A percentile compares a stretch with the other conserved stretches of the same genome.
Evolutionary conservation across 352 stramenopile species (phyloP).

Genomic region (Phytophthora cryptogea): DNA sequence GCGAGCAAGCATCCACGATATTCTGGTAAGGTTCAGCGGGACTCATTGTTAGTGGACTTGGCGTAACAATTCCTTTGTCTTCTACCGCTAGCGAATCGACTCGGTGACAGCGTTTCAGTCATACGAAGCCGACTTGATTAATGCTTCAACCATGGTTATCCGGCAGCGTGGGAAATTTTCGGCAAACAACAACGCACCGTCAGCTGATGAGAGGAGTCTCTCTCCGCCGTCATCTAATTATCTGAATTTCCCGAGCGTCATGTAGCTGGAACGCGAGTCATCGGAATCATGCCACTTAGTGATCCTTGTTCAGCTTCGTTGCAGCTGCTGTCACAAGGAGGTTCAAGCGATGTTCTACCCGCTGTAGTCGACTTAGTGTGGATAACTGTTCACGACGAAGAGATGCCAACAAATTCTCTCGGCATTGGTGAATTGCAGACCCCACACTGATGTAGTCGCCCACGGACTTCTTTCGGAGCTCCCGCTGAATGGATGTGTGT

Average conservation of each 20-base stretch:
- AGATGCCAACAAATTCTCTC: constrained; percentile 49
- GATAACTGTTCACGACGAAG: constrained; percentile 47
- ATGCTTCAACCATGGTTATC: constrained; percentile 59
- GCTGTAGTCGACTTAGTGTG: constrained; percentile 45
- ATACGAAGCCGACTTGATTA: constrained; percentile 64
- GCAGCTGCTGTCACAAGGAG: constrained; percentile 29
- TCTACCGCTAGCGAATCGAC: constrained; percentile 34
- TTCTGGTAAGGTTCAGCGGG: constrained; percentile 39
- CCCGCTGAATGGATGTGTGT: constrained; percentile 45
- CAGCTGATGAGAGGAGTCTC: constrained; percentile 26
- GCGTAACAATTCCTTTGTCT: constrained; percentile 4
- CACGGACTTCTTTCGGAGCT: constrained; percentile 50
- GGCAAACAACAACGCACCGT: constrained; percentile 22
- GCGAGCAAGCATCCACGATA: constrained; percentile 35
- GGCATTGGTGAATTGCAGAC: constrained; percentile 48
- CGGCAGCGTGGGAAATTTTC: constrained; percentile 40
- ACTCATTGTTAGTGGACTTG: constrained; percentile 1
- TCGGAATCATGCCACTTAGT: background rate
- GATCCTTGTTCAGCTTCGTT: constrained; percentile 12
- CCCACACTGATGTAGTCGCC: constrained; percentile 48
- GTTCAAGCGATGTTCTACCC: constrained; percentile 53
- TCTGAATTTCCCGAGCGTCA: constrained; percentile 50
- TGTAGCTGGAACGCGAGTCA: constrained; percentile 13
- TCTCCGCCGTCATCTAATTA: constrained; percentile 26
- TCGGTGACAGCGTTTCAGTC: constrained; percentile 34